These are phyloP conservation scores for Ramichloridium luteum DNA, from an alignment of 2,329 filamentous ascomycete genomes.

Conservation along the genomic window DNA sequence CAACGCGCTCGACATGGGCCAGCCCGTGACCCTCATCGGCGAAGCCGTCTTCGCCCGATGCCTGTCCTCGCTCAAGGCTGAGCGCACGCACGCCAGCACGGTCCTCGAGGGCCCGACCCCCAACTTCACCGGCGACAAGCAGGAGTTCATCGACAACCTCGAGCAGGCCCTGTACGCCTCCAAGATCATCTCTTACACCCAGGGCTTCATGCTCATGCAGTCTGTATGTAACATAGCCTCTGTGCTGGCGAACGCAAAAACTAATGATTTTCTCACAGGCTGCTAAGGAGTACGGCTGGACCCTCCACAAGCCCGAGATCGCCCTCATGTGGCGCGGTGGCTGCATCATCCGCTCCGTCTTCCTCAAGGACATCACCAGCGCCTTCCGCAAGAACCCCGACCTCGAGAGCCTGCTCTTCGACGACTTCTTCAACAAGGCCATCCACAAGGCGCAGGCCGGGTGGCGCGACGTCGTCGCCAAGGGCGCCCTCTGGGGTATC, in stretches of 20 bases:
- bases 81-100: slow-evolving; percentile 71
- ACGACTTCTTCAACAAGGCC: slow-evolving; percentile 99
- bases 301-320: slow-evolving; percentile 99
- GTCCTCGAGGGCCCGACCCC: slow-evolving; percentile 67
- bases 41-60: slow-evolving; percentile 94
- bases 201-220: slow-evolving; percentile 99
- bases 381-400: slow-evolving; percentile 91
- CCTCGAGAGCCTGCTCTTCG: slow-evolving; percentile 95
- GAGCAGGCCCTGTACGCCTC: slow-evolving; percentile 98
- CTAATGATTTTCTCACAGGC: slow-evolving; percentile 44
- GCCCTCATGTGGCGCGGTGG: slow-evolving; percentile 99
- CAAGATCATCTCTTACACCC: slow-evolving; percentile 99
- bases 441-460: slow-evolving; percentile 88
- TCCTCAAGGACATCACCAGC: slow-evolving; percentile 98
- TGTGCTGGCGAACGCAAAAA: slow-evolving; percentile 6
- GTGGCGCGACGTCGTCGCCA: slow-evolving; percentile 84
- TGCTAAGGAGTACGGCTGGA: slow-evolving; percentile 92
- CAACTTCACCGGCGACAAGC: slow-evolving; percentile 79
- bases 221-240: slow-evolving; percentile 48
- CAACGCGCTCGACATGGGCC: slow-evolving; percentile 94
- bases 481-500: slow-evolving; percentile 87
- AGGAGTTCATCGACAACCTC: slow-evolving; percentile 88
- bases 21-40: slow-evolving; percentile 95
- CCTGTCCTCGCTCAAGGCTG: slow-evolving; percentile 84
- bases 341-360: slow-evolving; percentile 99